Base-by-base conservation (phyloP, 352 stramenopile species). In the Globisporangium paddicum region DNA sequence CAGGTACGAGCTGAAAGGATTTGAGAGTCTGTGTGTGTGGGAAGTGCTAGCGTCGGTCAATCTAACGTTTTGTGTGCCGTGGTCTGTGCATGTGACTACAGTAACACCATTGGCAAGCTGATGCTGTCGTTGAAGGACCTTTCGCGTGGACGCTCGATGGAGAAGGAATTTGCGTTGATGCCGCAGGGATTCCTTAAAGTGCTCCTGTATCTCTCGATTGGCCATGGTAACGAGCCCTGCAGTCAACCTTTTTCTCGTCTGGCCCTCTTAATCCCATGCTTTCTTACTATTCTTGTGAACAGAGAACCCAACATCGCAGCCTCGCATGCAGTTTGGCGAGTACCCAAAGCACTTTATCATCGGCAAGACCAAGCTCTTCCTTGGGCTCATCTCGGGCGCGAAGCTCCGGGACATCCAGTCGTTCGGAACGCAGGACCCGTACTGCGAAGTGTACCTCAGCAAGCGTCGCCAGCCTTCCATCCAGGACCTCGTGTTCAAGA, bases 291-390 rank as follows among this genome's bases (percentile, higher is more conserved):
- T 34, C 8, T 52, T 4, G 11, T 34, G 6, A 32, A 9, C 51
- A 91, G 81, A 91, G 68, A 91, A 91, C 66, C 82, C 79, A 50
- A 85, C 77, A 48, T 73, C 69, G 13, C 73, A 86, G 65, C 73
- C 72, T 42, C 73, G 73, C 16, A 80, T 75, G 9, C 76, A 87
- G 54, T 81, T 86, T 69, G 82, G 82, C 48, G 68, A 88, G 48
- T 91, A 89, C 54, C 82, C 82, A 23, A 69, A 83, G 58, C 79
- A 91, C 56, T 91, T 91, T 57, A 84, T 91, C 56, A 67, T 81
- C 19, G 77, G 77, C 30, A 87, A 82, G 55, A 79, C 79, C 11
- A 91, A 91, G 65, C 68, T 91, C 7, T 82, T 85, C 45, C 28
- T 91, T 11, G 71, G 73, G n/a, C 57, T 91, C 21, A 69, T 89